phyloP scores from a whole-genome alignment of 2,329 filamentous ascomycete species.

The Dryadomyces sulphureus region DNA sequence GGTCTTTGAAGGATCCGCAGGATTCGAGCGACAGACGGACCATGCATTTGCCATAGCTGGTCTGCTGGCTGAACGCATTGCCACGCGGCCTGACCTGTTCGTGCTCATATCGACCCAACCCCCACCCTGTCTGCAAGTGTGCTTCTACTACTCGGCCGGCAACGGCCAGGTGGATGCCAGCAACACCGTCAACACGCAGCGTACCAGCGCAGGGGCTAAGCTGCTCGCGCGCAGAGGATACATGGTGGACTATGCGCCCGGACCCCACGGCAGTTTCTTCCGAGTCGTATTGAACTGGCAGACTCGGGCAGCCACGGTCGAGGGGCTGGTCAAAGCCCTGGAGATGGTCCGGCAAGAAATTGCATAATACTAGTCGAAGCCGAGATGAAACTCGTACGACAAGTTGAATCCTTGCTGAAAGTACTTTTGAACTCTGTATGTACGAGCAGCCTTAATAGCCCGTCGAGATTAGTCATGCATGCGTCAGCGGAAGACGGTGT shows the following conservation, averaged over 20 bases:
- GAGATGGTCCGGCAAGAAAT: constrained; percentile 26
- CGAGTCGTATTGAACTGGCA: constrained; percentile 45
- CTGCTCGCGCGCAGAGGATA: constrained; percentile 35
- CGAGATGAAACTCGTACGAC: background rate
- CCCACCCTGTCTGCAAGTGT: constrained; percentile 82
- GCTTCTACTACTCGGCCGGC: constrained; percentile 70
- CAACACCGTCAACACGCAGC: constrained; percentile 29
- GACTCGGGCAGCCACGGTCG: constrained; percentile 35
- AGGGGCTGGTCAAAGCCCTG: constrained; percentile 39
- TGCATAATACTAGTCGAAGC: background rate
- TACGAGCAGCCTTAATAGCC: too few relatives aligned
- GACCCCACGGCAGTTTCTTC: constrained; percentile 39
- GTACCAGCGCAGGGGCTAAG: constrained; percentile 32
- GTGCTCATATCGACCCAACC: constrained; percentile 59
- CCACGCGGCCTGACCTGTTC: constrained; percentile 39
- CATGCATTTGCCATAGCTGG: constrained; percentile 57
- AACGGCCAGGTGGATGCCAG: constrained; percentile 22
- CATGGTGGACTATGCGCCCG: constrained; percentile 49
- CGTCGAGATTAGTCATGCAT: too few relatives aligned
- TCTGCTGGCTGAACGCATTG: constrained; percentile 49
- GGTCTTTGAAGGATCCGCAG: constrained; percentile 71
- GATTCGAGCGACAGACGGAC: constrained; percentile 58
- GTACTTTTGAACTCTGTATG: background rate
- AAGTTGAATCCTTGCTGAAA: too few relatives aligned
- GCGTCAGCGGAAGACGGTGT: constrained; percentile 1